These are phyloP conservation scores for Histomonas meleagridis DNA, from an alignment of 208 protist species.

Conservation along the genomic window DNA sequence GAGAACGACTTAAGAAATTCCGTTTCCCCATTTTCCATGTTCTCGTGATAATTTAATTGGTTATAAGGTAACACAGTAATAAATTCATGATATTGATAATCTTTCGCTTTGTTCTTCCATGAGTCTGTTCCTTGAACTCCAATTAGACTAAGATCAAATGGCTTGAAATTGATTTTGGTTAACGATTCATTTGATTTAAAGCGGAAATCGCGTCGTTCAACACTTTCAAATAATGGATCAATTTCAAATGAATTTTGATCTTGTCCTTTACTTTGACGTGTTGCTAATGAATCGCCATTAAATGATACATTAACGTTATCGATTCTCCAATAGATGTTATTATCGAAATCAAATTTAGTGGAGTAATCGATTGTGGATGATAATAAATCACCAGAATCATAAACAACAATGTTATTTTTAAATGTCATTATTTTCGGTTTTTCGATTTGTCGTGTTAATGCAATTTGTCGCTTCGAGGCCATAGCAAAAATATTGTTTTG, in stretches of 20 bases:
- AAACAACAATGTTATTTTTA: background rate
- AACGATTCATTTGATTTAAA: background rate
- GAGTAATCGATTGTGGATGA: background rate
- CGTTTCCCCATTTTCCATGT: too few relatives aligned
- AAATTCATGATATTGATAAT: background rate
- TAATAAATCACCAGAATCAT: background rate
- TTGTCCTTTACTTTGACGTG: background rate
- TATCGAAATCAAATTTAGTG: background rate
- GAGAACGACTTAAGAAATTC: too few relatives aligned
- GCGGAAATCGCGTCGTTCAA: background rate
- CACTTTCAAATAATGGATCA: background rate
- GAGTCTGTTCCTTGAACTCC: background rate
- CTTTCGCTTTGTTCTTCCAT: background rate
- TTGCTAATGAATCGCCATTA: background rate
- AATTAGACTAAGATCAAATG: background rate
- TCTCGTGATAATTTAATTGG: background rate
- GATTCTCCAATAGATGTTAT: background rate
- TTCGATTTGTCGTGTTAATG: background rate
- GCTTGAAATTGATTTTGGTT: background rate
- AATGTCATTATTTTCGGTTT: background rate
- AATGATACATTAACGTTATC: background rate
- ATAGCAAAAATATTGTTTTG: background rate
- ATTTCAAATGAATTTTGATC: background rate
- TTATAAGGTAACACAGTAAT: background rate
- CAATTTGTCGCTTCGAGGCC: background rate